Conservation (phyloP, 1,139 yeast species). For the Barnettozyma hawaiiensis region DNA sequence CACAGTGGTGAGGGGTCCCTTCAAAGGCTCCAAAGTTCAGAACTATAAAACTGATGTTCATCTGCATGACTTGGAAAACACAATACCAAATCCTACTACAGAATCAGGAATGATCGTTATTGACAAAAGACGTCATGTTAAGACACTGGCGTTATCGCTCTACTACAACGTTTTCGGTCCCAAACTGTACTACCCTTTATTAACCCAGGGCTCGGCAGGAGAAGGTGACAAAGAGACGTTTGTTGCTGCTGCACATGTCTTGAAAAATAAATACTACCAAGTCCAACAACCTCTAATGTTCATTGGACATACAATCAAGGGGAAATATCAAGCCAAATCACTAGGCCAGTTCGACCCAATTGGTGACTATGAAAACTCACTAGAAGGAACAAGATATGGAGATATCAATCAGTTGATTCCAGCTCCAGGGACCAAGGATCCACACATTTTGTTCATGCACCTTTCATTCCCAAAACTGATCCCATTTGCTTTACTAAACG, state of each 20-base stretch:
- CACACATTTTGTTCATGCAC: slow-evolving; percentile 45
- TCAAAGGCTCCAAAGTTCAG: slow-evolving; percentile 20
- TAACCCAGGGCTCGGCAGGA: slow-evolving; percentile 66
- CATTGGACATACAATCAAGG: slow-evolving; percentile 45
- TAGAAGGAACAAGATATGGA: slow-evolving; percentile 17
- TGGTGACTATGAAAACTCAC: slow-evolving; percentile 25
- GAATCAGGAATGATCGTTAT: slow-evolving; percentile 61
- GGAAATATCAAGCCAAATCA: slow-evolving; percentile 45
- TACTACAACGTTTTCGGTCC: slow-evolving; percentile 63
- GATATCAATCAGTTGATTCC: slow-evolving; percentile 23
- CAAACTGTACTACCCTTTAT: slow-evolving; percentile 49
- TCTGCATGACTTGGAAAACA: slow-evolving; percentile 51
- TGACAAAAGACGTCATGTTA: slow-evolving; percentile 46
- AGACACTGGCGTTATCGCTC: slow-evolving; percentile 45
- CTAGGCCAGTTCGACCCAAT: slow-evolving; percentile 58
- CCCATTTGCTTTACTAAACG: slow-evolving; percentile 44
- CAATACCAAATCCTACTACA: slow-evolving; percentile 57
- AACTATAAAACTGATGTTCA: slow-evolving; percentile 24
- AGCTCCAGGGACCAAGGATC: slow-evolving; percentile 20
- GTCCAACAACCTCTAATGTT: slow-evolving; percentile 45
- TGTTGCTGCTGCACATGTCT: slow-evolving; percentile 54
- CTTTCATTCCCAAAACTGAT: slow-evolving; percentile 56
- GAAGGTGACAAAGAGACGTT: slow-evolving; percentile 71
- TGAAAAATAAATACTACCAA: slow-evolving; percentile 47
- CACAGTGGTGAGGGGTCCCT: slow-evolving; percentile 26